Percentiles rank a stretch among this genome's conserved stretches.
These are phyloP conservation scores for Kwoniella sp. DNA, from an alignment of 768 basidiomycete genomes.

Conservation along the genomic window DNA sequence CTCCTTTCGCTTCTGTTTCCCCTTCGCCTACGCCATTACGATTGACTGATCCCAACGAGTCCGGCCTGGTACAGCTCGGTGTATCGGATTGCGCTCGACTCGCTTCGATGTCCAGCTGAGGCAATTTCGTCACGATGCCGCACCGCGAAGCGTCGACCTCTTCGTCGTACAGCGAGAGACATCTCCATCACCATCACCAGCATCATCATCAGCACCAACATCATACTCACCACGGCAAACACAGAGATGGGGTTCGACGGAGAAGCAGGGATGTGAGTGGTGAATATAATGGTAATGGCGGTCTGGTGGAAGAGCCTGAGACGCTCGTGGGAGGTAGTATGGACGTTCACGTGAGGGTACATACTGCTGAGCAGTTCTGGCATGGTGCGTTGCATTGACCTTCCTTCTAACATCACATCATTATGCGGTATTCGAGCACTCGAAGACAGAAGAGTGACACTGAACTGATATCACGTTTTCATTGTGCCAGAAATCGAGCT, in stretches of 20 bases:
- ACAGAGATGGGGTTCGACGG: not conserved
- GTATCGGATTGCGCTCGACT: no score
- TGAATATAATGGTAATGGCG: constrained; percentile 11
- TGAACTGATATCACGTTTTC: not conserved
- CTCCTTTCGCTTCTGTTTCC: no score
- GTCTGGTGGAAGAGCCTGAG: constrained; percentile 3
- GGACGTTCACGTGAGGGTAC: constrained; percentile 38
- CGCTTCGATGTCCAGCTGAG: not conserved
- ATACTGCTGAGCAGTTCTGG: constrained; percentile 46
- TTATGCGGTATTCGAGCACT: no score
- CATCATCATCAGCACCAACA: constrained; percentile 22
- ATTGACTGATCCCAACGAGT: no score
- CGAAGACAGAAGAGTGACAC: not conserved
- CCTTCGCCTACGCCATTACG: no score
- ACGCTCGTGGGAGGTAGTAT: constrained; percentile 25
- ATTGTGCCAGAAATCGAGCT: constrained; percentile 77
- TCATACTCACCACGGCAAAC: not conserved
- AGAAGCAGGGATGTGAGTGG: constrained; percentile 7
- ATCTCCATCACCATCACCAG: constrained; percentile 7
- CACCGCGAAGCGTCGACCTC: constrained; percentile 14
- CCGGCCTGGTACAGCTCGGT: no score
- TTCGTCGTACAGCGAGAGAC: constrained; percentile 4
- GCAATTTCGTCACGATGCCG: constrained; percentile 13
- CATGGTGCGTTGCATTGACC: constrained; percentile 27
- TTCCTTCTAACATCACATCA: not conserved